These are phyloP conservation scores for Dactylellina sp. DNA, from an alignment of 2,329 filamentous ascomycete genomes.

Conservation along the genomic window DNA sequence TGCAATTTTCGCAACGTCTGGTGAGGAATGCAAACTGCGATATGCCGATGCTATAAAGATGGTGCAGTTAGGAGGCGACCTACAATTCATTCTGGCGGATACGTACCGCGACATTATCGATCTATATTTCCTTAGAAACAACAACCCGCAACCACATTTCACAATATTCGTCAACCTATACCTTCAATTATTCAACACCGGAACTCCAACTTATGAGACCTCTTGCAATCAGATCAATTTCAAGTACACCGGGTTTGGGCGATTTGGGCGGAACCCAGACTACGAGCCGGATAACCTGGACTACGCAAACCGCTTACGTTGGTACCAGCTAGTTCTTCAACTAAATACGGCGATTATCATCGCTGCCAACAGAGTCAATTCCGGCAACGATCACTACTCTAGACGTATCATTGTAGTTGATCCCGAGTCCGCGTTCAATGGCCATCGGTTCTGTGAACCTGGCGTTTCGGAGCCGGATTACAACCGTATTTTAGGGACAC, in stretches of 20 bases:
- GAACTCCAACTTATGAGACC: background rate
- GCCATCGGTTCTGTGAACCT: slow-evolving; percentile 22
- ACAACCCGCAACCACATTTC: slow-evolving; percentile 27
- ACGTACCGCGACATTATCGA: slow-evolving; percentile 4
- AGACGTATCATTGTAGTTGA: slow-evolving; percentile 14
- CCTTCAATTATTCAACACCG: slow-evolving; percentile 1
- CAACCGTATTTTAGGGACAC: background rate
- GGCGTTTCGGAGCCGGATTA: slow-evolving; percentile 14
- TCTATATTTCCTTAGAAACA: background rate
- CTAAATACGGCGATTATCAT: slow-evolving; percentile 2
- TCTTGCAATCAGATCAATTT: slow-evolving; percentile 11
- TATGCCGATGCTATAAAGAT: background rate
- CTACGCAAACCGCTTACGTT: background rate
- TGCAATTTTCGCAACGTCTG: background rate
- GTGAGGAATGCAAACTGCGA: background rate
- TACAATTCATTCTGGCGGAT: background rate
- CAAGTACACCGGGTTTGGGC: slow-evolving; percentile 2
- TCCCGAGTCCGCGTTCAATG: too few relatives aligned
- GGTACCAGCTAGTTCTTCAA: background rate
- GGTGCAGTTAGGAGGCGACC: background rate
- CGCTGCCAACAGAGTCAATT: slow-evolving; percentile 15
- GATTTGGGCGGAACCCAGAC: background rate
- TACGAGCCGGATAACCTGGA: slow-evolving; percentile 2
- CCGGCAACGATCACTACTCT: background rate
- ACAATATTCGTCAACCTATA: slow-evolving; percentile 24